Percentiles rank a stretch among this genome's conserved stretches.
Evolutionary conservation across 1,139 yeast genomes (phyloP).

Genomic region (Nematodospora anomalae): DNA sequence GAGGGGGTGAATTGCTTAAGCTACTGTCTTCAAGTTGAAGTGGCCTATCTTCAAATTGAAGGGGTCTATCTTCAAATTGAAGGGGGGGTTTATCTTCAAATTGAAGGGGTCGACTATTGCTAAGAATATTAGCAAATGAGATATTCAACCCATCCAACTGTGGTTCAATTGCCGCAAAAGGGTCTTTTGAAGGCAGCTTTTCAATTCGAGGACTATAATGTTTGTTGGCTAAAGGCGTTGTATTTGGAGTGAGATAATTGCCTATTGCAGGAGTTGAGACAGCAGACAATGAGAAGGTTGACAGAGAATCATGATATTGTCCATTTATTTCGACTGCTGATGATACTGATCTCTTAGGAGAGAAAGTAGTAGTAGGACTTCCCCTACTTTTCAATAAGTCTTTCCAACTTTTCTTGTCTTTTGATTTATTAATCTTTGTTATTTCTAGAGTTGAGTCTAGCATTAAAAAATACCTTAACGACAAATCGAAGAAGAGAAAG

Average conservation of each 20-base stretch:
- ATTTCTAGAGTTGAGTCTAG: slow-evolving; percentile 7
- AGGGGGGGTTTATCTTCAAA: neutral
- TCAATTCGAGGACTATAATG: slow-evolving; percentile 4
- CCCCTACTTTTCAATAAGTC: slow-evolving; percentile 5
- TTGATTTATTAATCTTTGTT: neutral
- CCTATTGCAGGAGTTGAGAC: slow-evolving; percentile 1
- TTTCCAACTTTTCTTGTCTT: slow-evolving; percentile 9
- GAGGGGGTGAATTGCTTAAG: neutral
- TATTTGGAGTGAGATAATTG: slow-evolving; percentile 4
- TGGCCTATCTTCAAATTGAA: no score
- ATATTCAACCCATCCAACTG: slow-evolving; percentile 6
- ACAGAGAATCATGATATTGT: neutral
- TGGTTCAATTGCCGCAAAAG: slow-evolving; percentile 1
- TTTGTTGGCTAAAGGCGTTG: slow-evolving; percentile 5
- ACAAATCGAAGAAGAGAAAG: neutral
- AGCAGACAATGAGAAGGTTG: neutral
- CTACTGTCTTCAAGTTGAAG: slow-evolving; percentile 1
- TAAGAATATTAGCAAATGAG: slow-evolving; percentile 14
- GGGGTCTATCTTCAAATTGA: no score
- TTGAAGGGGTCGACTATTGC: slow-evolving; percentile 2
- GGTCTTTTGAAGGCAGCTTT: slow-evolving; percentile 4
- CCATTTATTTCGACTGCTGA: neutral
- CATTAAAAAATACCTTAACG: no score
- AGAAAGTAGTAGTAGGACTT: slow-evolving; percentile 3
- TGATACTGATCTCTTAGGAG: slow-evolving; percentile 3